These are phyloP conservation scores for Podaxis mareebaensis DNA, from an alignment of 768 basidiomycete genomes.

Conservation along the genomic window DNA sequence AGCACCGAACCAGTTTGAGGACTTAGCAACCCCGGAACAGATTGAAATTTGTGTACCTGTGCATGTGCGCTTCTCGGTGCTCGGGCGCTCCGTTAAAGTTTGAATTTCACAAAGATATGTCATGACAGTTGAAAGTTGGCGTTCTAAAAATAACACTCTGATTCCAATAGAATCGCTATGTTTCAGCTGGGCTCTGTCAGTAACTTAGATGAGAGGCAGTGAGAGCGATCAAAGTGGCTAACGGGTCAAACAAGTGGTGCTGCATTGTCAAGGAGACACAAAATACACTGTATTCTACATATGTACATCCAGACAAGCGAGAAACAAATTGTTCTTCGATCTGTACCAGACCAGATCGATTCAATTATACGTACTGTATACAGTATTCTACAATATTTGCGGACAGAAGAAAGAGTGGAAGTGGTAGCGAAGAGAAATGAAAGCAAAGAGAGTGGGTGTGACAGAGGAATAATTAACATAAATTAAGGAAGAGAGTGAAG, in stretches of 20 bases:
- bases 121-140: too few species aligned
- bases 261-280: background rate
- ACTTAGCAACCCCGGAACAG: too few species aligned
- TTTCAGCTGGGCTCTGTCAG: background rate
- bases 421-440: background rate
- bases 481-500: slow-evolving; percentile 8
- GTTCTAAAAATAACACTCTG: too few species aligned
- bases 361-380: background rate
- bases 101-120: too few species aligned
- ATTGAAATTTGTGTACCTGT: too few species aligned
- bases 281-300: background rate
- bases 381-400: background rate
- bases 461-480: slow-evolving; percentile 14
- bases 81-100: too few species aligned
- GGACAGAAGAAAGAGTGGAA: background rate
- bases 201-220: background rate
- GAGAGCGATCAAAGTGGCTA: background rate
- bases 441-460: background rate
- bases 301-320: background rate
- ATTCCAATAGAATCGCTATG: background rate
- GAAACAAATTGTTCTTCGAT: background rate
- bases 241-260: background rate
- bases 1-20: too few species aligned
- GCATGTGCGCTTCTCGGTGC: too few species aligned
- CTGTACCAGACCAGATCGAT: background rate